Evolutionary conservation across 2,329 filamentous ascomycete species (phyloP).

Genomic region (Fusarium continuum): DNA sequence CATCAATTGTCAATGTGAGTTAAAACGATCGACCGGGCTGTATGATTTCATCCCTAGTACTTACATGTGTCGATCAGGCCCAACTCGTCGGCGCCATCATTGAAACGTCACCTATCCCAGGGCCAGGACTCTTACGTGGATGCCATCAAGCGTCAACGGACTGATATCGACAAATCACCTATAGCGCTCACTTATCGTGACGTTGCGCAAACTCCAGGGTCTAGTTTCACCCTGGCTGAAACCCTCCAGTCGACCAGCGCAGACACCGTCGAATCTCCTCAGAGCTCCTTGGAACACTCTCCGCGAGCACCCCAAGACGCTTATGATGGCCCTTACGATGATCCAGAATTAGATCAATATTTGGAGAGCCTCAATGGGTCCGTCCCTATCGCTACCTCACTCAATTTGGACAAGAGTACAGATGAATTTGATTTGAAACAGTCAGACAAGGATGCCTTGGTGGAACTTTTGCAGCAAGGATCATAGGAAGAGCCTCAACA

Average conservation of each 20-base stretch:
- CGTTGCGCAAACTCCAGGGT: conserved; percentile 9
- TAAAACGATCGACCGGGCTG: conserved; percentile 13
- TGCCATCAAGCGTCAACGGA: conserved; percentile 25
- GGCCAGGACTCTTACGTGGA: conserved; percentile 6
- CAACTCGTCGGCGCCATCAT: conserved; percentile 14
- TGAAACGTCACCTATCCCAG: conserved; percentile 25
- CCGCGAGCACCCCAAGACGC: not conserved
- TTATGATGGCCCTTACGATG: conserved; percentile 24
- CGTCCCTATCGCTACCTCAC: not conserved
- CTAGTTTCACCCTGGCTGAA: conserved; percentile 6
- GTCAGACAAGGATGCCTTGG: conserved; percentile 26
- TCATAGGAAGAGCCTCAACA: conserved; percentile 12
- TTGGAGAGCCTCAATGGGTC: conserved; percentile 10
- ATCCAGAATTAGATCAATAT: conserved; percentile 28
- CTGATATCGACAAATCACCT: conserved; percentile 15
- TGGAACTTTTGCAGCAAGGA: conserved; percentile 16
- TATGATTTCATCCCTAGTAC: conserved; percentile 32
- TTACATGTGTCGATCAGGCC: conserved; percentile 30
- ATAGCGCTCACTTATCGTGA: not conserved
- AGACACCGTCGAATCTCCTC: not conserved
- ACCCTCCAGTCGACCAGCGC: conserved; percentile 14
- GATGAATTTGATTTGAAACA: conserved; percentile 12
- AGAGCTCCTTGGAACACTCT: conserved; percentile 1
- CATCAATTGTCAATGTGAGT: conserved; percentile 28
- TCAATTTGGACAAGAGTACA: not conserved